Evolutionary conservation across 164 flowering plant species (phyloP), one percentile per base, ranked within the genome.

Genomic region (Umbellularia californica): DNA sequence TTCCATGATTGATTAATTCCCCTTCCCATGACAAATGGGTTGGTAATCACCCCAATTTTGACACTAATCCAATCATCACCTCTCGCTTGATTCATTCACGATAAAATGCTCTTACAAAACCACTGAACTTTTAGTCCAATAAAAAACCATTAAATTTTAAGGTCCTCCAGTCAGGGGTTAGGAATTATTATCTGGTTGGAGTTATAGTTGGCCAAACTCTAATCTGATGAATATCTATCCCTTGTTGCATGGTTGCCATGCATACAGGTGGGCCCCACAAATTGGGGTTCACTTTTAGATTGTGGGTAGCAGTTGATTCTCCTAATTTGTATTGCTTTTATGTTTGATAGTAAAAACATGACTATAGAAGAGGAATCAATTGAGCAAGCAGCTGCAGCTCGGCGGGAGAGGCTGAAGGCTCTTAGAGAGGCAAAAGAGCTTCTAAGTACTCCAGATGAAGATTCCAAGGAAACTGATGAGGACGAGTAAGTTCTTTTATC

Each of bases 371-470:
- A 93, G 33, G 90, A 89, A 1, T 81, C 91, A 7, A 75, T 89
- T 52, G 97, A 89, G 71, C 93, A 91, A 81, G 90, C 88, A 23
- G 95, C 89, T 22, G 89, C 84, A 19, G 88, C 83, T 11, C 92
- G 98, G 6, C 83, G 88, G 7, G 96, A 95, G 89, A 86, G 93
- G 81, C 84, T 95, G 51, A 84, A 81, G 72, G 99, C 97, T 75
- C 94, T 95, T 33, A 92, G 78, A 87, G 90, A 85, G 27, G 97
- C 97, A 68, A 87, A 85, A 58, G 89, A 92, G 72, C 88, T 95
- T 35, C 75, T 87, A 11, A 84, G 74, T 76, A 79, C 83, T 65
- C 88, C 92, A 5, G 94, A 89, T 69, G 93, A 82, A 14, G 86
- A 78, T 62, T 76, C 85, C 10, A 77, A 80, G 72, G 86, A 77